Evolutionary conservation across 2,329 filamentous ascomycete species (phyloP).

Genomic region (Catunica adiposa): DNA sequence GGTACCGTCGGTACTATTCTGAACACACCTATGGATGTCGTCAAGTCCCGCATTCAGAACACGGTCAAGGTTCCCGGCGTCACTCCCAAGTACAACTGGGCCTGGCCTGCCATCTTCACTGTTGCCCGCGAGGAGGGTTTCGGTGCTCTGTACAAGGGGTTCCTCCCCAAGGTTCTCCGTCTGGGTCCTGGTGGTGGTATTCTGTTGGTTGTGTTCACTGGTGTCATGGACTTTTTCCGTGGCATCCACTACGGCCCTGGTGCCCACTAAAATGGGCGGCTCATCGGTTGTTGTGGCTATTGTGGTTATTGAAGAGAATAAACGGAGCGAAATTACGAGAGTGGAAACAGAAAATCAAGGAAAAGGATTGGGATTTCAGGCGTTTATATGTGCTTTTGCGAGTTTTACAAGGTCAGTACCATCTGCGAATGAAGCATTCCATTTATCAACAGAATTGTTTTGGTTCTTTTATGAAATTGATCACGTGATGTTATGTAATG

Average conservation of each 20-base stretch:
- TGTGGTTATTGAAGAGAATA: background rate
- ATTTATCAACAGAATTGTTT: conserved; percentile 7
- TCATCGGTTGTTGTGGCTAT: background rate
- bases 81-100: conserved; percentile 96
- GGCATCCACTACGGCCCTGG: conserved; percentile 28
- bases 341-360: background rate
- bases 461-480: conserved; percentile 2
- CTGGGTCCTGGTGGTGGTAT: conserved; percentile 46
- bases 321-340: background rate
- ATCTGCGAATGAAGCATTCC: conserved; percentile 10
- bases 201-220: conserved; percentile 71
- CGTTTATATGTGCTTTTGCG: conserved; percentile 6
- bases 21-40: conserved; percentile 93
- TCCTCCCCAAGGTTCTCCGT: conserved; percentile 68
- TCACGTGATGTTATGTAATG: background rate
- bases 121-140: conserved; percentile 92
- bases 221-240: conserved; percentile 85
- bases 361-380: conserved; percentile 11
- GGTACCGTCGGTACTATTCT: conserved; percentile 77
- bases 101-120: conserved; percentile 69
- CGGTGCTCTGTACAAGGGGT: conserved; percentile 87
- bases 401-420: conserved; percentile 5
- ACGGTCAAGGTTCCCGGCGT: conserved; percentile 65
- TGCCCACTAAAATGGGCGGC: conserved; percentile 10
- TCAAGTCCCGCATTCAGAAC: conserved; percentile 98